Conservation (phyloP, 495 filamentous ascomycete genomes). For the Penicillium waksmanii region DNA sequence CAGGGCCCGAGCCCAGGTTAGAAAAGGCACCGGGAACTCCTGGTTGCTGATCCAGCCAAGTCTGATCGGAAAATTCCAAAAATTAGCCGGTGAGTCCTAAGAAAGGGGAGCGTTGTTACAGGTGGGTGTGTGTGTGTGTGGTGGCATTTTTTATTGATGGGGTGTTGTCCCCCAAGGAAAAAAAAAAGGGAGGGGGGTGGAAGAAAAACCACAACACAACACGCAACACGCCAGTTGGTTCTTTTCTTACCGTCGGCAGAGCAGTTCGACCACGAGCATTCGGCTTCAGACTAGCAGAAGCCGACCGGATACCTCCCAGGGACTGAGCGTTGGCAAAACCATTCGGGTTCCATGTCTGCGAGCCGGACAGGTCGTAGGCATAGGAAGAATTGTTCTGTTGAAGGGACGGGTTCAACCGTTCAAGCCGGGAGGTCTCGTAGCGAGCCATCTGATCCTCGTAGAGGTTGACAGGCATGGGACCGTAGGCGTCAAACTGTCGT, state of each 20-base stretch:
- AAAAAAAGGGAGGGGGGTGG: conserved; percentile 4
- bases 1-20: conserved; percentile 54
- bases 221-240: conserved; percentile 18
- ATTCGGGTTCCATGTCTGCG: conserved; percentile 69
- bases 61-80: conserved; percentile 37
- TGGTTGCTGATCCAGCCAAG: conserved; percentile 64
- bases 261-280: conserved; percentile 55
- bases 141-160: not conserved
- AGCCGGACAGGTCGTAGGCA: conserved; percentile 63
- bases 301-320: conserved; percentile 56
- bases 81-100: not conserved
- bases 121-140: conserved; percentile 11
- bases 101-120: not conserved
- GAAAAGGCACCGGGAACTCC: conserved; percentile 56
- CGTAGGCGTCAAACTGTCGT: conserved; percentile 70
- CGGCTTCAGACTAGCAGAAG: conserved; percentile 61
- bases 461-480: conserved; percentile 61
- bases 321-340: conserved; percentile 56
- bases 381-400: conserved; percentile 54
- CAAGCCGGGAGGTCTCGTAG: conserved; percentile 63
- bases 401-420: conserved; percentile 60
- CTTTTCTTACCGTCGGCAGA: conserved; percentile 59
- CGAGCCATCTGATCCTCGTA: conserved; percentile 66
- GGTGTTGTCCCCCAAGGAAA: not conserved
- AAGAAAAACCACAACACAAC: conserved; percentile 1